A percentile compares a stretch with the other conserved stretches of the same genome.
Evolutionary conservation across 176 grass and related monocot genomes (phyloP).

Genomic region (Triticum timopheevii): DNA sequence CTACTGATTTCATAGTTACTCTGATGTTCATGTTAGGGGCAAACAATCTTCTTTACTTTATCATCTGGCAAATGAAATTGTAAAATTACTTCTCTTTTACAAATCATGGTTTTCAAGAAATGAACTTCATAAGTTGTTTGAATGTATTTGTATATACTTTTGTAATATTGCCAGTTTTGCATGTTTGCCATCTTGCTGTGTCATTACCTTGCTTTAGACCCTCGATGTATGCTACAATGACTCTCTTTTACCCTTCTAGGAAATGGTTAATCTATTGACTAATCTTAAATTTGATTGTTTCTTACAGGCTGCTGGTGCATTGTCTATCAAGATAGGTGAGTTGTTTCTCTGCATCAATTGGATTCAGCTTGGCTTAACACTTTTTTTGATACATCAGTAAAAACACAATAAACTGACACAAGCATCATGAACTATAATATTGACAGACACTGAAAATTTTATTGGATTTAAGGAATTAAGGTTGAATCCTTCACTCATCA

Average conservation of each 20-base stretch:
- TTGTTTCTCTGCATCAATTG: slow-evolving; percentile 26
- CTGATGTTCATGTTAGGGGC: neutral
- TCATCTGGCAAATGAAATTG: neutral
- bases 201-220: neutral
- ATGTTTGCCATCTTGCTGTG: neutral
- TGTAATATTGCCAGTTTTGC: neutral
- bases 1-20: neutral
- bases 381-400: slow-evolving; percentile 4
- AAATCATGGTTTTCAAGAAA: neutral
- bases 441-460: neutral
- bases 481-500: neutral
- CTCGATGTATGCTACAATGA: neutral
- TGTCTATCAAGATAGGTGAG: slow-evolving; percentile 94
- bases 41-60: neutral
- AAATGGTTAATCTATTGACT: slow-evolving; percentile 20
- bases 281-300: slow-evolving; percentile 47
- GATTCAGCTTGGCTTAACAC: neutral
- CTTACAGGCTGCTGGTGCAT: slow-evolving; percentile 93
- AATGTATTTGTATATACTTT: neutral
- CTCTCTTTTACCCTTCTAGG: neutral
- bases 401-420: neutral
- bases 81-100: neutral
- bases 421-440: neutral
- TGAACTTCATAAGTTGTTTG: neutral
- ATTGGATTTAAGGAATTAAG: neutral